These are phyloP conservation scores for Gypsophila paniculata DNA, from an alignment of 179 eudicot genomes.

Conservation along the genomic window DNA sequence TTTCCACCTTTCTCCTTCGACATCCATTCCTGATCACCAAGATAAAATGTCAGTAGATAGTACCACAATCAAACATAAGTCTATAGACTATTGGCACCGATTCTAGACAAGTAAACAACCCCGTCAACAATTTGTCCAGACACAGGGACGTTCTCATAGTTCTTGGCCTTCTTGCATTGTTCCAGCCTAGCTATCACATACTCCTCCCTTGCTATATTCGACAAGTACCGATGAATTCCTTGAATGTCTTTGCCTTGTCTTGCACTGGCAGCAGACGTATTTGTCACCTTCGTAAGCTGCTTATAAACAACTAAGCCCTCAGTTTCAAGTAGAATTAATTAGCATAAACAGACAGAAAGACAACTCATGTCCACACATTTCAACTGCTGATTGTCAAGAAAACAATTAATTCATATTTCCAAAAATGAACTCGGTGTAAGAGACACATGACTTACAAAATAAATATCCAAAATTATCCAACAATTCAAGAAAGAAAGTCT, in stretches of 20 bases:
- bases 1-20: slow-evolving; percentile 56
- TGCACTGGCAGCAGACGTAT: slow-evolving; percentile 77
- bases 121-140: slow-evolving; percentile 65
- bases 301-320: too few species aligned
- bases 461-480: too few species aligned
- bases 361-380: too few species aligned
- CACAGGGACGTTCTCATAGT: slow-evolving; percentile 63
- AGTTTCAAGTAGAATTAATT: too few species aligned
- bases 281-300: slow-evolving; percentile 67
- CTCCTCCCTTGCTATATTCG: slow-evolving; percentile 63
- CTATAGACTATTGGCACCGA: neutral
- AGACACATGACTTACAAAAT: too few species aligned
- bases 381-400: too few species aligned
- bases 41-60: slow-evolving; percentile 8
- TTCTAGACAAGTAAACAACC: slow-evolving; percentile 31
- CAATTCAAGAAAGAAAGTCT: too few species aligned
- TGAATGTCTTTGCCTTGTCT: slow-evolving; percentile 87
- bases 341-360: too few species aligned
- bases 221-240: slow-evolving; percentile 81
- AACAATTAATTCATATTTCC: too few species aligned
- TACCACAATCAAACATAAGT: neutral
- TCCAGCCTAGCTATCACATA: slow-evolving; percentile 71
- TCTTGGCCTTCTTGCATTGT: slow-evolving; percentile 72
- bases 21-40: slow-evolving; percentile 53
- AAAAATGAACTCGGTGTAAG: too few species aligned